Base-by-base conservation (phyloP, 495 filamentous ascomycete genomes). In the Podospora pseudocomata region DNA sequence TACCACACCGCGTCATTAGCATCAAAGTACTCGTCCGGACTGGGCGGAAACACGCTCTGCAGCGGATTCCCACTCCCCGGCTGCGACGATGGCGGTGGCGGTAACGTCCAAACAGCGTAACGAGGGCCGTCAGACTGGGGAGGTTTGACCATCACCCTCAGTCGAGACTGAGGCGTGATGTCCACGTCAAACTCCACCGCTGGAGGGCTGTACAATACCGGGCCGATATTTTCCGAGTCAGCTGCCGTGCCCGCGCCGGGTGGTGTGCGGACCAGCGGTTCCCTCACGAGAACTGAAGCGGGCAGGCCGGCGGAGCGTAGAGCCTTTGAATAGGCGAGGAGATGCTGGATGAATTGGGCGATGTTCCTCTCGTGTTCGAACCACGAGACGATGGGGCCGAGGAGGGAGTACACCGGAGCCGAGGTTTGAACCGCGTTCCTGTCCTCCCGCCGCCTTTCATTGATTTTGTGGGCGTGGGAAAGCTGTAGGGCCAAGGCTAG, bases 381-480 rank as follows among this genome's bases (percentile, higher is more conserved):
- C 61, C 89, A 85, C 20, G 86, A 86, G 59, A 93, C 76, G 15
- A 92, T 77, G 1, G 90, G 88, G 3, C 87, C 85, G 28, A 95
- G 81, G 28, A 95, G 80, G 54, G 80, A 78, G 64, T 91, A 87
- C 55, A 88, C 80, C 0, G 81, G 84, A 2, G 76, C 73, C 7
- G 81, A 66, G 59, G 82, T 81, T 64, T 81, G 87, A 53, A 78
- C 56, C 5, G 16, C 30, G n/a, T 53, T 27, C 16, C 68, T 64
- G 15, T 64, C 72, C 18, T 65, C 67, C 11, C 85, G 83, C 5
- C 79, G 83, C 4, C 87, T 44, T 28, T 71, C 81, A 59, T 87
- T 91, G 68, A 88, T 85, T 15, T 86, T 82, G 78, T 95, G 91
- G 11, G 89, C 85, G 67, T 90, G 86, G 27, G 81, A 82, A 13